Evolutionary conservation across 257 asterid genomes (phyloP), one percentile per base, ranked within the genome.

Genomic region (Nemophila menziesii): DNA sequence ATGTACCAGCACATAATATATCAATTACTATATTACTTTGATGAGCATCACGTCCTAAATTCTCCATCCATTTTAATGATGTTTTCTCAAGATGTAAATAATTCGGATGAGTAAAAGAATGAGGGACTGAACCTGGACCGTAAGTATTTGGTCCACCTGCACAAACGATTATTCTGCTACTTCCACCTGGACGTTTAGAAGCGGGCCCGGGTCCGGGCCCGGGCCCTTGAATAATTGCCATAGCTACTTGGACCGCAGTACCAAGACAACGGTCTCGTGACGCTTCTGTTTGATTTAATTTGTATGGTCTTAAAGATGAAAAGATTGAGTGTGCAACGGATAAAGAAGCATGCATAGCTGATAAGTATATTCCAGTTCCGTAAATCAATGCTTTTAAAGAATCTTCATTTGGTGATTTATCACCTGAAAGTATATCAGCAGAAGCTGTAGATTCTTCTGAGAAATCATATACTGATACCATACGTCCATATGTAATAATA

Each of bases 201-300:
- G 83, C 70, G 46, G 89, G 87, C 62, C 82, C 64, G 22, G 97
- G 77, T 83, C 83, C 95, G 23, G 93, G 81, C 3, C 93, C 70
- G 11, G 95, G 95, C 36, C 97, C 97, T 57, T 73, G 97, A 68
- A 82, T 66, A 44, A 87, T 75, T 42, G 93, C 82, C 66, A 73
- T 47, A 34, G 97, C 97, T 55, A 83, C 93, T 69, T 87, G 83
- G 52, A 87, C 95, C 22, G 97, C 95, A 16, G 82, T 68, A 59
- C 97, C 97, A 49, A 87, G 69, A 53, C 97, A 87, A 29, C 93
- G 97, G 50, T 87, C 97, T 65, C 95, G 64, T 21, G 92, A 75
- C 58, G 74, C 83, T 64, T 86, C 97, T 17, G 95, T 87, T 46
- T 70, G 42, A 51, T 75, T 78, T 39, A 70, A 63, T 46, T 75